These are phyloP conservation scores for Chaetoscypha palmicola DNA, from an alignment of 2,329 filamentous ascomycete species.

Conservation along the genomic window DNA sequence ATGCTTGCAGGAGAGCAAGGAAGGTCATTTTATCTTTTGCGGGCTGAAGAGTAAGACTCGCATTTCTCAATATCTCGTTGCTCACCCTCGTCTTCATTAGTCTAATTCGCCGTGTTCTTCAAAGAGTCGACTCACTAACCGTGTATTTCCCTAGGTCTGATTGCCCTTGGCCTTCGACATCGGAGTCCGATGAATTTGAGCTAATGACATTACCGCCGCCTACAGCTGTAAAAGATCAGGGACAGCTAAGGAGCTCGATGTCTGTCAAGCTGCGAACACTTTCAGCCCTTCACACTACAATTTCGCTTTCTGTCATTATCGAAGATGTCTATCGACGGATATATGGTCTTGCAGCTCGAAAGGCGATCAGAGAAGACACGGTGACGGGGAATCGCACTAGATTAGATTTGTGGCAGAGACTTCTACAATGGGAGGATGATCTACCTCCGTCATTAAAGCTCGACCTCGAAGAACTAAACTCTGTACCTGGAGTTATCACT, in stretches of 20 bases:
- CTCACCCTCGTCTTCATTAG: too few relatives aligned
- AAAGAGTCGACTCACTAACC: too few relatives aligned
- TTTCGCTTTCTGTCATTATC: conserved; percentile 20
- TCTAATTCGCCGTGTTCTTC: too few relatives aligned
- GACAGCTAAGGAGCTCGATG: conserved; percentile 10
- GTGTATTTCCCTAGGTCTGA: too few relatives aligned
- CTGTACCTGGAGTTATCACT: conserved; percentile 25
- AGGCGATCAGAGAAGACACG: conserved; percentile 24
- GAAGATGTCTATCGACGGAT: conserved; percentile 24
- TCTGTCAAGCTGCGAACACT: conserved; percentile 26
- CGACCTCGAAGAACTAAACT: conserved; percentile 23
- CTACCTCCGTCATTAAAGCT: conserved; percentile 24
- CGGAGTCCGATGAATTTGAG: conserved; percentile 29
- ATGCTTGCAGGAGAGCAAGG: conserved; percentile 28
- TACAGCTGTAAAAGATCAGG: conserved; percentile 2
- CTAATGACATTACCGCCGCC: conserved; percentile 24
- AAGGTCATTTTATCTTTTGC: conserved; percentile 23
- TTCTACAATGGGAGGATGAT: conserved; percentile 24
- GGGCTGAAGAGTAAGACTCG: conserved; percentile 24
- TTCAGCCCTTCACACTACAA: conserved; percentile 25
- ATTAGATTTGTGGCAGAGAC: conserved; percentile 20
- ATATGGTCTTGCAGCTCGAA: conserved; percentile 25
- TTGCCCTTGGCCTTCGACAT: conserved; percentile 25
- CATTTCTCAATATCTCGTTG: too few relatives aligned
- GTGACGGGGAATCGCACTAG: conserved; percentile 21